Base-by-base conservation (phyloP, 306 rosid species). In the Hippophae tibetana region DNA sequence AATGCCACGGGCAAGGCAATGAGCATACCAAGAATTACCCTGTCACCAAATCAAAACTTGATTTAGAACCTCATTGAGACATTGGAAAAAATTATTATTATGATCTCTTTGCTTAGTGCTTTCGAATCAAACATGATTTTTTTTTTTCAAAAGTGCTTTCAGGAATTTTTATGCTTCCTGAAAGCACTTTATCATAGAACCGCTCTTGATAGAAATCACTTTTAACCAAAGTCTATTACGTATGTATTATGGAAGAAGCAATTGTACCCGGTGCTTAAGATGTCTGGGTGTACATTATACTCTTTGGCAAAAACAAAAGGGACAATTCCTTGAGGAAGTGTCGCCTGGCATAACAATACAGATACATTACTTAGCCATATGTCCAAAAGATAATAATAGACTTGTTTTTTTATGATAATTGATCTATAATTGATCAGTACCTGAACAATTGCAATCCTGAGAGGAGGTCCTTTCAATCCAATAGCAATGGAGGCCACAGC, bases 251-350 rank as follows among this genome's bases (percentile, higher is more conserved):
- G 38, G 13, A 64, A 26, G 4, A 14, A 58, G 54, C 53, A 74
- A 65, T 67, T 54, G 49, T 80, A 92, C 98, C 93, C 96, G 2
- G 98, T 87, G 74, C 98, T 87, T 53, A 87, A 63, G 69, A 92
- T 70, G 46, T 81, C 82, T 49, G 98, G 98, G 69, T 87, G 66
- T 18, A 85, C 77, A 52, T 87, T 78, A 40, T 92, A 92, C 80
- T 92, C 98, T 75, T 79, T 87, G 38, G 98, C 89, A 61, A 92
- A 87, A 48, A 92, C 96, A 70, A 92, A 92, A 53, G 99, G 95
- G 73, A 88, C 99, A 63, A 92, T 92, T 71, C 95, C 99, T 68
- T 85, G 99, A 53, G 99, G 99, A 40, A 92, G 82, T 63, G 95
- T 89, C 27, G 99, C 99, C 99, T 92, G 80, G 3, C 38, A 31